These are phyloP conservation scores for Entelexis paramagnoliae DNA, from an alignment of 1,139 yeast genomes.

Conservation along the genomic window DNA sequence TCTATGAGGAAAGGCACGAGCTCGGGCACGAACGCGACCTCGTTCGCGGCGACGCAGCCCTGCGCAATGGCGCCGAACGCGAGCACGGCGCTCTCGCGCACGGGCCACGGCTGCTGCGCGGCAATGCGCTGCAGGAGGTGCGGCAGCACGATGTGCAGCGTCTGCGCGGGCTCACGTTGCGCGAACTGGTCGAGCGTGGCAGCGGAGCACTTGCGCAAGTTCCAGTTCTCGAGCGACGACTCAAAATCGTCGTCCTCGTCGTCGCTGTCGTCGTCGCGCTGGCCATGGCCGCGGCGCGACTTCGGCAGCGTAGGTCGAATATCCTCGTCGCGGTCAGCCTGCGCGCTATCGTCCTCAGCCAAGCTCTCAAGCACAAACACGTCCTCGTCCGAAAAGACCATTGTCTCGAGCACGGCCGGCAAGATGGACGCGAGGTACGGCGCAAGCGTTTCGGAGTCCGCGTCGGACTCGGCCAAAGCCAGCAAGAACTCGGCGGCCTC, in stretches of 20 bases:
- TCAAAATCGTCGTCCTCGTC: slow-evolving; percentile 61
- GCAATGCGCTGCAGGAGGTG: slow-evolving; percentile 59
- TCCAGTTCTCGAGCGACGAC: slow-evolving; percentile 67
- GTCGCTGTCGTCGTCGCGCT: slow-evolving; percentile 35
- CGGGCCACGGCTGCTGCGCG: slow-evolving; percentile 62
- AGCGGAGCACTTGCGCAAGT: slow-evolving; percentile 84
- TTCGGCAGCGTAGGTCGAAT: slow-evolving; percentile 69
- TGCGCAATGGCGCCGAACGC: slow-evolving; percentile 94
- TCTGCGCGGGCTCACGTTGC: slow-evolving; percentile 54
- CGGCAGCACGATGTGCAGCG: slow-evolving; percentile 61
- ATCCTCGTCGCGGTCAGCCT: slow-evolving; percentile 80
- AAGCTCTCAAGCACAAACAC: slow-evolving; percentile 50
- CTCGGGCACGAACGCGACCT: slow-evolving; percentile 63
- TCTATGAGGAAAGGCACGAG: slow-evolving; percentile 79
- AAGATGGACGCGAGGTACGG: slow-evolving; percentile 53
- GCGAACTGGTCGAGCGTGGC: slow-evolving; percentile 82
- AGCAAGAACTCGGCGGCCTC: slow-evolving; percentile 91
- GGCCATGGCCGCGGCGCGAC: slow-evolving; percentile 50
- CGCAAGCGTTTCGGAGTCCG: slow-evolving; percentile 31
- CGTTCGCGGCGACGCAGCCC: slow-evolving; percentile 60
- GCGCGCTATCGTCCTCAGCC: slow-evolving; percentile 58
- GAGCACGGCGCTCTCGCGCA: slow-evolving; percentile 83
- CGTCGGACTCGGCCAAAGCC: slow-evolving; percentile 55
- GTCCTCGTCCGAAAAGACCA: slow-evolving; percentile 85
- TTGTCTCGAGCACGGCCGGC: slow-evolving; percentile 65